A percentile compares a stretch with the other conserved stretches of the same genome.
These are phyloP conservation scores for Heracleum sosnowskyi DNA, from an alignment of 129 eudicot species.

Conservation along the genomic window DNA sequence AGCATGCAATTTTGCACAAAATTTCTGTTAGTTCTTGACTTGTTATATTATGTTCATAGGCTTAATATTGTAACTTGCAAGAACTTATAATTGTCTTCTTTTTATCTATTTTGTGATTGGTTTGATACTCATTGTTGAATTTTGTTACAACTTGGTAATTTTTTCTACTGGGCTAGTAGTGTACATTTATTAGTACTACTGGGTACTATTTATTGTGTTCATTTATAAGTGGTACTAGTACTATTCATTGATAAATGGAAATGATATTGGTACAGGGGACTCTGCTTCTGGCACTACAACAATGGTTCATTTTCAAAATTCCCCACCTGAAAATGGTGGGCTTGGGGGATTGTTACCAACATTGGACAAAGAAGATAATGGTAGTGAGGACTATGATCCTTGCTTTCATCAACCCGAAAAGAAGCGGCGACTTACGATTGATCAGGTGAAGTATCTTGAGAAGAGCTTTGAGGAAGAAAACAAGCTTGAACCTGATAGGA, in stretches of 20 bases:
- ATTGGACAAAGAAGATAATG: slow-evolving; percentile 37
- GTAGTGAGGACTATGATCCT: slow-evolving; percentile 42
- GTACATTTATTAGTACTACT: background rate
- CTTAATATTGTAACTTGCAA: background rate
- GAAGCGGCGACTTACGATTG: slow-evolving; percentile 51
- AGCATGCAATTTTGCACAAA: background rate
- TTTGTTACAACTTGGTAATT: background rate
- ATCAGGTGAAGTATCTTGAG: slow-evolving; percentile 73
- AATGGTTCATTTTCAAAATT: slow-evolving; percentile 26
- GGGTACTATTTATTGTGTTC: background rate
- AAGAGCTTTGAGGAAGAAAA: slow-evolving; percentile 72
- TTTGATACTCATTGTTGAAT: background rate
- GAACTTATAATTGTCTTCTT: background rate
- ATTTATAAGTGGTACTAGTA: background rate
- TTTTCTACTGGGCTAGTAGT: background rate
- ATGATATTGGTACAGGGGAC: background rate
- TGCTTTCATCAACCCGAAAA: slow-evolving; percentile 53
- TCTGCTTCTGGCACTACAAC: slow-evolving; percentile 27
- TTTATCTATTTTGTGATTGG: background rate
- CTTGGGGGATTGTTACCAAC: slow-evolving; percentile 22
- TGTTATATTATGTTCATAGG: background rate
- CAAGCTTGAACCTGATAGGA: slow-evolving; percentile 86
- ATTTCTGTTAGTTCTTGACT: background rate
- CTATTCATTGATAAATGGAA: background rate
- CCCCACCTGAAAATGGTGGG: slow-evolving; percentile 24